Evolutionary conservation across 2,329 filamentous ascomycete genomes (phyloP).

Genomic region (Fusarium nodosum): DNA sequence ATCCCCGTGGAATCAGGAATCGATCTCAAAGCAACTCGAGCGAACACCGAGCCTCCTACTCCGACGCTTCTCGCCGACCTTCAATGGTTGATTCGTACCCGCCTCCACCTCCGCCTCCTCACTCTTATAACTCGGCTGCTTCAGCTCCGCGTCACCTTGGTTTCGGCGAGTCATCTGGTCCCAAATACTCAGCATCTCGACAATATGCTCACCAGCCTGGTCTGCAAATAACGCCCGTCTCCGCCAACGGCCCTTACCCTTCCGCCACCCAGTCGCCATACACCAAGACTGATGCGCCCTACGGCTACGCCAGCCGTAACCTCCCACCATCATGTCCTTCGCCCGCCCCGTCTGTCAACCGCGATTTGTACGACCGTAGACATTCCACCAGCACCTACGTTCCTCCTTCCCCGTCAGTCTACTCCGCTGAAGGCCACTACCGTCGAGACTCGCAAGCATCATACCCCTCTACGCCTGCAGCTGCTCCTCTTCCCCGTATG

Average conservation of each 20-base stretch:
- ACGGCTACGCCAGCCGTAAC: conserved; percentile 51
- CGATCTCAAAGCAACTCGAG: conserved; percentile 73
- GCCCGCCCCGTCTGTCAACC: conserved; percentile 50
- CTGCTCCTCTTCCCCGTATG: conserved; percentile 47
- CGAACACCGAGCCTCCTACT: conserved; percentile 61
- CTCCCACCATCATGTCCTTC: conserved; percentile 52
- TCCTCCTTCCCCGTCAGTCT: conserved; percentile 57
- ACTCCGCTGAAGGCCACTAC: conserved; percentile 49
- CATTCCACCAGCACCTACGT: conserved; percentile 54
- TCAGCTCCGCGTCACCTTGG: conserved; percentile 52
- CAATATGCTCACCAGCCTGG: conserved; percentile 57
- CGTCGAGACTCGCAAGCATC: conserved; percentile 52
- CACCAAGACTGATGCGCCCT: conserved; percentile 58
- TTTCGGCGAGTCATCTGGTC: conserved; percentile 53
- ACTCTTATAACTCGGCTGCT: conserved; percentile 53
- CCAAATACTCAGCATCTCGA: conserved; percentile 54
- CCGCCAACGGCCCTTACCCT: conserved; percentile 54
- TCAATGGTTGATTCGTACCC: conserved; percentile 63
- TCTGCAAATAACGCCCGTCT: conserved; percentile 53
- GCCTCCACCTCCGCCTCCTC: conserved; percentile 55
- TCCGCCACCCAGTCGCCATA: conserved; percentile 59
- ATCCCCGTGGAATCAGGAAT: conserved; percentile 59
- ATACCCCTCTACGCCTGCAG: conserved; percentile 48
- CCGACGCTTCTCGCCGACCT: conserved; percentile 60
- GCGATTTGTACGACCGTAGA: conserved; percentile 57